A percentile compares a stretch with the other conserved stretches of the same genome.
Conservation (phyloP, 2,329 filamentous ascomycete genomes). For the Aureobasidium sp. region DNA sequence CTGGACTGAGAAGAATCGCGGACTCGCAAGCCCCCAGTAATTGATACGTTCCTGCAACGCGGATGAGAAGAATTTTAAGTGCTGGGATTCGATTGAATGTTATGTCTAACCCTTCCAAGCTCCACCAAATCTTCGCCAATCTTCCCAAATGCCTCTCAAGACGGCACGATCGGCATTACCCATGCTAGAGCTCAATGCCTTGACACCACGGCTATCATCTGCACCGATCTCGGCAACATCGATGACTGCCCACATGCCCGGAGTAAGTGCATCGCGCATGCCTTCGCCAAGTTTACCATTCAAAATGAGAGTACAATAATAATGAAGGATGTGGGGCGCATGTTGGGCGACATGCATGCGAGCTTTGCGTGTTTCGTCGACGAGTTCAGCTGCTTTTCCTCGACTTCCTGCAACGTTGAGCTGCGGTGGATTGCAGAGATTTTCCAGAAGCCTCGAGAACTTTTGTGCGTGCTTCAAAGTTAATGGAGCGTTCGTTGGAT, state of each 20-base stretch:
- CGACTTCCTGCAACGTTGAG: slow-evolving; percentile 41
- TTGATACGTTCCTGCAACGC: too few relatives aligned
- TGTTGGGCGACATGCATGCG: slow-evolving; percentile 50
- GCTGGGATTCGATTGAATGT: not conserved
- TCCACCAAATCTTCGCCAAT: slow-evolving; percentile 33
- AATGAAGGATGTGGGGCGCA: slow-evolving; percentile 48
- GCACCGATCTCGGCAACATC: slow-evolving; percentile 37
- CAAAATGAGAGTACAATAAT: slow-evolving; percentile 47
- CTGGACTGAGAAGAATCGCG: too few relatives aligned
- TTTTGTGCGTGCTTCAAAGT: slow-evolving; percentile 37
- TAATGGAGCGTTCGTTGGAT: slow-evolving; percentile 19
- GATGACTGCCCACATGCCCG: slow-evolving; percentile 45
- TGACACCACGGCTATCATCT: slow-evolving; percentile 37
- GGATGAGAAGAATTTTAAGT: too few relatives aligned
- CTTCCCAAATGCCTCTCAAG: slow-evolving; percentile 45
- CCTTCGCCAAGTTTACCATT: slow-evolving; percentile 39
- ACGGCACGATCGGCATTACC: slow-evolving; percentile 44
- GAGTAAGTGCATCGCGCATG: slow-evolving; percentile 44
- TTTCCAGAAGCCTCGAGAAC: slow-evolving; percentile 49
- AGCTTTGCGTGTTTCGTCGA: slow-evolving; percentile 52
- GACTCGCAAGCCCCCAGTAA: too few relatives aligned
- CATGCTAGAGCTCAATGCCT: slow-evolving; percentile 43
- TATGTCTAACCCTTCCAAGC: slow-evolving; percentile 7
- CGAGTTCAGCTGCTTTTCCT: slow-evolving; percentile 33
- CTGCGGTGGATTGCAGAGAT: slow-evolving; percentile 53